Evolutionary conservation across 2,329 filamentous ascomycete genomes (phyloP).

Genomic region (Ceratocystis eucalypticola): DNA sequence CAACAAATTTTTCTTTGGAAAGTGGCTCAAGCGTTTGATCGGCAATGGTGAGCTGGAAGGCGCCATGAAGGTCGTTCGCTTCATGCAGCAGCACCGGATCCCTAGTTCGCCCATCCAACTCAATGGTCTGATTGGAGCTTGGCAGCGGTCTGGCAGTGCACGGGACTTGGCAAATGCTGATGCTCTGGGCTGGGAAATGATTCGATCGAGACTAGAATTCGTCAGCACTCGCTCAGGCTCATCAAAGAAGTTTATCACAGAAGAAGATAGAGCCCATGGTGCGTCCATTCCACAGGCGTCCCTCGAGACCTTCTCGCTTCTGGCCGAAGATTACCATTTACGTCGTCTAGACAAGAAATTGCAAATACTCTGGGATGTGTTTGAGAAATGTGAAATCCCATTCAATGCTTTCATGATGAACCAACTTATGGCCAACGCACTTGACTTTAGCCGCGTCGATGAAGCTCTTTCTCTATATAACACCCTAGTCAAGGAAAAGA

Average conservation of each 20-base stretch:
- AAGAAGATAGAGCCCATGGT: neutral
- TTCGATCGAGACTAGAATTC: conserved; percentile 51
- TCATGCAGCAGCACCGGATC: conserved; percentile 60
- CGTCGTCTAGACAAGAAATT: conserved; percentile 46
- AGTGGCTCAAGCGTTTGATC: conserved; percentile 77
- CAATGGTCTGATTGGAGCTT: conserved; percentile 70
- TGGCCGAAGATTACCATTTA: conserved; percentile 58
- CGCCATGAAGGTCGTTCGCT: conserved; percentile 56
- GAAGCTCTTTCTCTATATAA: conserved; percentile 44
- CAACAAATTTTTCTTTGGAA: conserved; percentile 74
- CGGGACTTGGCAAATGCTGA: conserved; percentile 49
- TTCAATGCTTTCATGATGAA: conserved; percentile 68
- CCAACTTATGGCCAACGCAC: conserved; percentile 55
- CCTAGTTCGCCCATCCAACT: conserved; percentile 59
- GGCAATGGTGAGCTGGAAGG: conserved; percentile 57
- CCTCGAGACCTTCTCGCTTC: conserved; percentile 63
- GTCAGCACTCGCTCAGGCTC: conserved; percentile 36
- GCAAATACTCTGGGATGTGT: conserved; percentile 46
- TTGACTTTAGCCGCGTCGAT: conserved; percentile 43
- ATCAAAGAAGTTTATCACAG: conserved; percentile 2
- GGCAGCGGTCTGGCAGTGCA: conserved; percentile 50
- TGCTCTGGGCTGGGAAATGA: conserved; percentile 61
- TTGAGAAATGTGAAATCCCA: conserved; percentile 48
- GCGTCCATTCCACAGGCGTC: conserved; percentile 43
- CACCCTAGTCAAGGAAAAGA: conserved; percentile 36